Evolutionary conservation across 139 green algal species (phyloP).

Genomic region (Gonium pectorale): DNA sequence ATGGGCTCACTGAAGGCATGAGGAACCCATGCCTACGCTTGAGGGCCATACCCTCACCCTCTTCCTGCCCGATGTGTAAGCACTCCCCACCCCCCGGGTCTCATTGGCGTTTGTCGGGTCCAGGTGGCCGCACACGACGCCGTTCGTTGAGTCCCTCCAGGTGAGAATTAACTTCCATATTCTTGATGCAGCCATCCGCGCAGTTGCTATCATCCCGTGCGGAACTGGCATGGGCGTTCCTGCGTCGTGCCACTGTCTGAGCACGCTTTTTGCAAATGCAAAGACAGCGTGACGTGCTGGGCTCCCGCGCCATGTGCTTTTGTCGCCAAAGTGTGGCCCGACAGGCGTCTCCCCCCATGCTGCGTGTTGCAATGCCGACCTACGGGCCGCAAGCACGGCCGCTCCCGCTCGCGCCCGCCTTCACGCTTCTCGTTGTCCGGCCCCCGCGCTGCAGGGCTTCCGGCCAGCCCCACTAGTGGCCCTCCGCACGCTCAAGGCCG

Average conservation of each 20-base stretch:
- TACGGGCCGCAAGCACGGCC: not conserved
- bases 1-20: not conserved
- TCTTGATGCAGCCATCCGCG: not conserved
- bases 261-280: not conserved
- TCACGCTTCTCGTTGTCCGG: not conserved
- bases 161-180: not conserved
- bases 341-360: not conserved
- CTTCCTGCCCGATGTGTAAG: not conserved
- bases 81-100: not conserved
- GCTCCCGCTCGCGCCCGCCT: too few relatives aligned
- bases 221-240: not conserved
- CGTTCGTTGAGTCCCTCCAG: conserved; percentile 49
- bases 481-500: conserved; percentile 70
- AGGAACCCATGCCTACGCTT: not conserved
- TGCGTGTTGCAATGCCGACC: not conserved
- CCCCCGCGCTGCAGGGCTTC: conserved; percentile 35
- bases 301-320: too few relatives aligned
- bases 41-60: not conserved
- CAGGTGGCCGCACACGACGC: conserved; percentile 58
- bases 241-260: not conserved
- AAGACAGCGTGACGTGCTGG: not conserved
- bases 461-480: conserved; percentile 53
- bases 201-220: not conserved
- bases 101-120: not conserved
- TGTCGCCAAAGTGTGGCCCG: too few relatives aligned